Evolutionary conservation across 2,329 filamentous ascomycete genomes (phyloP), one percentile per base, ranked within the genome.

Genomic region (Pyricularia sp.): DNA sequence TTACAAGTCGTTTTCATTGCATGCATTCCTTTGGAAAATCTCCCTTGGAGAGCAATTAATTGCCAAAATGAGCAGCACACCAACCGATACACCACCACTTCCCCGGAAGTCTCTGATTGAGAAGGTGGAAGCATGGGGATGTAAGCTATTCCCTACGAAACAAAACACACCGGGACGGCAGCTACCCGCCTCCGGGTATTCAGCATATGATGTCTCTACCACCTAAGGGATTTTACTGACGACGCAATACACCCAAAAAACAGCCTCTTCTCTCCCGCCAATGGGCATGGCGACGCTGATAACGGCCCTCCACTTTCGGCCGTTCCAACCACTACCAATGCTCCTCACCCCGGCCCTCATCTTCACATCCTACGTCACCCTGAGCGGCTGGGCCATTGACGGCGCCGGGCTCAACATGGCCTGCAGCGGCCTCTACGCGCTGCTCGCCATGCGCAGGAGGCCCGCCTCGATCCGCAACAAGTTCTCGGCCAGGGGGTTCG

Each of bases 281-380:
- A 83, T 85, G 69, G 81, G 83, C 64, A 81, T 88, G 26, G 85
- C 84, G 59, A 86, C 85, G 64, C 81, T 88, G 59, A 80, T 87
- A 70, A 82, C 84, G 12, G 81, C 85, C 50, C 82, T 87, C 20
- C 86, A 88, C 79, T 80, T 79, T 64, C 84, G 84, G 2, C 86
- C 86, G 42, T 75, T 85, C 66, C 83, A 84, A 72, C 72, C 79
- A 14, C 77, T 86, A 3, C 83, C 85, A 50, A 80, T 87, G 73
- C 73, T 81, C 67, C 81, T 85, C 74, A 78, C 84, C 72, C 82
- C 83, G 74, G 79, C 84, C 30, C 81, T 88, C 36, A 77, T 86
- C 69, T 86, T 88, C 77, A 80, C 82, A 68, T 83, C 81, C 75
- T 88, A 88, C 78, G 81, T 87, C 73, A 87, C 86, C 76, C 81